phyloP scores from a whole-genome alignment of 805 yeast genomes.

The Metschnikowia koreensis region DNA sequence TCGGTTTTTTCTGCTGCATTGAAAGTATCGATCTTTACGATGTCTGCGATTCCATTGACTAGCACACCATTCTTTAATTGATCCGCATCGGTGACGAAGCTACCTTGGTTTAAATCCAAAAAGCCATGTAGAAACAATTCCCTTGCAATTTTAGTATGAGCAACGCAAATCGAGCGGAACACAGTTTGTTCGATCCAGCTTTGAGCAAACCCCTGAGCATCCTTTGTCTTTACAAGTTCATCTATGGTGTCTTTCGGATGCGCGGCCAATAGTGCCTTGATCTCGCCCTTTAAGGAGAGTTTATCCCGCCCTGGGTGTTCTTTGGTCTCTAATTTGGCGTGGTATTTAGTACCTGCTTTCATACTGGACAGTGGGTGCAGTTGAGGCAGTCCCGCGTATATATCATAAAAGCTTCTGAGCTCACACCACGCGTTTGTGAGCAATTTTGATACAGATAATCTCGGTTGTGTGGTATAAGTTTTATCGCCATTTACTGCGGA shows the following conservation, averaged over 20 bases:
- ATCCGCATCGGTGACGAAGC: slow-evolving; percentile 12
- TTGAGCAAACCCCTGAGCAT: slow-evolving; percentile 22
- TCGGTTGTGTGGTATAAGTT: slow-evolving; percentile 15
- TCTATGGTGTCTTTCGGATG: slow-evolving; percentile 12
- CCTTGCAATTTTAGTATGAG: slow-evolving; percentile 52
- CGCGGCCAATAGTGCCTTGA: slow-evolving; percentile 10
- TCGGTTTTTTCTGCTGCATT: background rate
- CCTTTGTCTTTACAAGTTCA: slow-evolving; percentile 14
- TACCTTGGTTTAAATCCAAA: slow-evolving; percentile 30
- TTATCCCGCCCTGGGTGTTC: slow-evolving; percentile 50
- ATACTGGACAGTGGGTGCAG: slow-evolving; percentile 33
- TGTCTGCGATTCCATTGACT: slow-evolving; percentile 54
- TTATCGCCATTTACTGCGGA: slow-evolving; percentile 12
- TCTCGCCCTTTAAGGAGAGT: slow-evolving; percentile 18
- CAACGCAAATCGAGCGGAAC: slow-evolving; percentile 39
- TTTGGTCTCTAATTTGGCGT: slow-evolving; percentile 13
- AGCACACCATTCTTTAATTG: slow-evolving; percentile 32
- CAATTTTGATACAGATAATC: slow-evolving; percentile 60
- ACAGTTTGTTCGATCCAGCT: slow-evolving; percentile 44
- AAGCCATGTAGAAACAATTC: slow-evolving; percentile 60
- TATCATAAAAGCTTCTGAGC: slow-evolving; percentile 49
- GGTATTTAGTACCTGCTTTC: slow-evolving; percentile 40
- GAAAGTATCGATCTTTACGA: slow-evolving; percentile 8
- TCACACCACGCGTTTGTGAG: slow-evolving; percentile 70
- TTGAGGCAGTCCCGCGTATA: slow-evolving; percentile 43